These are phyloP conservation scores for Lichtheimia corymbifera DNA, from an alignment of 371 early-diverging fungal species.

Conservation along the genomic window DNA sequence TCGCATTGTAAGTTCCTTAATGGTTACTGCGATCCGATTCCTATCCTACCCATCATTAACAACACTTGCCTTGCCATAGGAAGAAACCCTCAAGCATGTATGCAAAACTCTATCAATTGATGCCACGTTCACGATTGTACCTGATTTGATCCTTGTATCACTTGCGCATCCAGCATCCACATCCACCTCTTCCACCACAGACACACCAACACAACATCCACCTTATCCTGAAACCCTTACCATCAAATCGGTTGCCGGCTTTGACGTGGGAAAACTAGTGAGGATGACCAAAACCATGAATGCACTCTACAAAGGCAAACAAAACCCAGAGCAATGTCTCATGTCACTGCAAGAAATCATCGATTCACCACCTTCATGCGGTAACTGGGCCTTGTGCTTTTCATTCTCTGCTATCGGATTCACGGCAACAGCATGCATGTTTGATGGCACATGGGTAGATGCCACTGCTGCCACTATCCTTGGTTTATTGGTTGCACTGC, in stretches of 20 bases:
- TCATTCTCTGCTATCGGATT: constrained; percentile 37
- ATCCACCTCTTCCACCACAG: background rate
- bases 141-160: constrained; percentile 38
- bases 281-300: constrained; percentile 36
- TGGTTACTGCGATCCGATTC: background rate
- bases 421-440: constrained; percentile 36
- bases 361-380: constrained; percentile 36
- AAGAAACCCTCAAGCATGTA: constrained; percentile 38
- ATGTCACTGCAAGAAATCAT: constrained; percentile 31
- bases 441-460: constrained; percentile 47
- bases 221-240: constrained; percentile 28
- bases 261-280: constrained; percentile 41
- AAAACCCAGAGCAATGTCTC: constrained; percentile 18
- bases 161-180: constrained; percentile 7
- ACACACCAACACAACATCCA: background rate
- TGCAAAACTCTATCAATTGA: constrained; percentile 29
- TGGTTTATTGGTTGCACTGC: constrained; percentile 31
- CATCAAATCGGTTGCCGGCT: constrained; percentile 39
- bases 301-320: constrained; percentile 28
- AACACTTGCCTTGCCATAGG: constrained; percentile 16
- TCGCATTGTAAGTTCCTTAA: constrained; percentile 33
- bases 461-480: constrained; percentile 25
- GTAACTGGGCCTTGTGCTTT: constrained; percentile 9
- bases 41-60: background rate
- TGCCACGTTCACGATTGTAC: constrained; percentile 41